These are phyloP conservation scores for Rhizoclosmatium sp. DNA, from an alignment of 192 early-diverging fungal genomes.

Conservation along the genomic window DNA sequence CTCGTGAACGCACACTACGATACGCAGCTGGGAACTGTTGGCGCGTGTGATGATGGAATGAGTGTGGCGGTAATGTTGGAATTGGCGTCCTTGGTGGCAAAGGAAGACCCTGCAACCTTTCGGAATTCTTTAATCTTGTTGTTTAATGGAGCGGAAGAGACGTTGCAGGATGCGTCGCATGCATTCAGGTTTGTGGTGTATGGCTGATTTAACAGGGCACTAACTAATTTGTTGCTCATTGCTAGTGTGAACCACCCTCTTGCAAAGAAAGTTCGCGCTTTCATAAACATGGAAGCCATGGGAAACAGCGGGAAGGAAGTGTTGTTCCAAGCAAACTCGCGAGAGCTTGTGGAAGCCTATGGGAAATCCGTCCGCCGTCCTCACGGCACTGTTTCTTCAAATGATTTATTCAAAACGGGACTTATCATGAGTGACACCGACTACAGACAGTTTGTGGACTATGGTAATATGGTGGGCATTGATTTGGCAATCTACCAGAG, in stretches of 20 bases:
- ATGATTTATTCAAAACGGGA: conserved; percentile 60
- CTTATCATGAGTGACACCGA: conserved; percentile 78
- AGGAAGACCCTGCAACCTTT: conserved; percentile 27
- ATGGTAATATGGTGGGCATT: conserved; percentile 60
- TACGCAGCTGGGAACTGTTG: conserved; percentile 51
- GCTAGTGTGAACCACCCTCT: conserved; percentile 61
- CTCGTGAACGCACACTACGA: conserved; percentile 79
- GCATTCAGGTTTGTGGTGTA: conserved; percentile 53
- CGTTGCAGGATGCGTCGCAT: conserved; percentile 77
- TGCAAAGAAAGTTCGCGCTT: conserved; percentile 56
- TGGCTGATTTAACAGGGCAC: too few species aligned
- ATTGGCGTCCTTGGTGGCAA: conserved; percentile 41
- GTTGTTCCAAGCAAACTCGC: conserved; percentile 79
- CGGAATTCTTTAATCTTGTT: conserved; percentile 54
- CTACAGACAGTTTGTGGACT: conserved; percentile 76
- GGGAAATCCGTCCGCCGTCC: conserved; percentile 68
- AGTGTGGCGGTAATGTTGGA: conserved; percentile 80
- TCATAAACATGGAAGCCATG: conserved; percentile 82
- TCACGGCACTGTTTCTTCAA: conserved; percentile 68
- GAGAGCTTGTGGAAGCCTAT: conserved; percentile 67
- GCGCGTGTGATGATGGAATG: conserved; percentile 73
- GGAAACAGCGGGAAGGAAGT: conserved; percentile 71
- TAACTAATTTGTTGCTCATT: too few species aligned
- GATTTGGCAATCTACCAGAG: conserved; percentile 82
- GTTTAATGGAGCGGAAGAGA: conserved; percentile 82